Evolutionary conservation across 352 stramenopile genomes (phyloP), one percentile per base, ranked within the genome.

Genomic region (Phytopythium litorale): DNA sequence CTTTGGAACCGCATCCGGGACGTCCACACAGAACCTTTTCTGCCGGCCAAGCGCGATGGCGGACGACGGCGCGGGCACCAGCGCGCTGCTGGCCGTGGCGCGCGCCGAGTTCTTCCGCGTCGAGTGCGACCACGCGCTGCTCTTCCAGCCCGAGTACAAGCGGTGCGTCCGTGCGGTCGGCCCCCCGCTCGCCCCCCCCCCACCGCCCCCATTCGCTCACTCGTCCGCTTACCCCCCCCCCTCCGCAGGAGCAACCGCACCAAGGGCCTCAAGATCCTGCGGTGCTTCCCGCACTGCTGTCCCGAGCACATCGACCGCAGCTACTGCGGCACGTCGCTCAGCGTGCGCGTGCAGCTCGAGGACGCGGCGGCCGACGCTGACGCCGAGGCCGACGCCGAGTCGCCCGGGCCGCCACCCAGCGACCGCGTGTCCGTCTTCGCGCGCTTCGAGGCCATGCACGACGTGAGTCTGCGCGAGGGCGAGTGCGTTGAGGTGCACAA

Each of bases 221-320:
- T 46, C 25, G 25, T 30, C 37, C 23, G n/a, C 46, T 65, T 46
- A 57, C 53, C 40, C 16, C 4, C 13, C n/a, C 1, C 40, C 3
- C 7, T 13, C 43, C 2, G 25, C 55, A 86, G 77, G 61, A 87
- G 78, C 68, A 89, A 89, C 35, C 76, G 80, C 63, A 91, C 81
- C 48, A 91, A 89, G 45, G 79, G 81, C 0, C 69, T 89, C 43
- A 89, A 91, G 64, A 89, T 91, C 56, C 68, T 89, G 15, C 74
- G 79, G 67, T 79, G 71, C 64, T 92, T 92, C 56, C 80, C 80
- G 28, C 82, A 92, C 67, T 92, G 80, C 63, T 92, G 82, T 49
- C 80, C 80, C 0, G 67, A 82, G 43, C 82, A 92, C 58, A 82
- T 91, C 33, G 73, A 87, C 50, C 73, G 82, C 42, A 91, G 82